These are phyloP conservation scores for Nemania sp. DNA, from an alignment of 2,329 filamentous ascomycete genomes.

Conservation along the genomic window DNA sequence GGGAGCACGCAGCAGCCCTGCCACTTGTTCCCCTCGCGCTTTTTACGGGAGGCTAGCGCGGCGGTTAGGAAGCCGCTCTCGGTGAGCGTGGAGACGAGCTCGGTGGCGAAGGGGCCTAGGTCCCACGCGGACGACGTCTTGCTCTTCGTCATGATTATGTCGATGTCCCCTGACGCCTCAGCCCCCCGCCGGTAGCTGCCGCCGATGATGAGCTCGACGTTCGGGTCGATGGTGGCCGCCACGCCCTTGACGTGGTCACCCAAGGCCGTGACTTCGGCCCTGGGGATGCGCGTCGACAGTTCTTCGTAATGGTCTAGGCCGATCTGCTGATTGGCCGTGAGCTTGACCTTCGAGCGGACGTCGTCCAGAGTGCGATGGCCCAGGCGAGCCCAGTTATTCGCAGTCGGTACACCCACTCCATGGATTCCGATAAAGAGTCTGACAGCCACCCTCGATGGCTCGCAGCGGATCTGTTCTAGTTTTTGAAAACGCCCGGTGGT, in stretches of 20 bases:
- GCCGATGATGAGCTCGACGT: slow-evolving; percentile 72
- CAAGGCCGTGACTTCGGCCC: slow-evolving; percentile 73
- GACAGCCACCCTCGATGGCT: slow-evolving; percentile 68
- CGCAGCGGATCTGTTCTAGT: slow-evolving; percentile 70
- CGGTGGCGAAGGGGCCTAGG: slow-evolving; percentile 65
- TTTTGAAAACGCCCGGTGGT: slow-evolving; percentile 71
- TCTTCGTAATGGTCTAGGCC: slow-evolving; percentile 82
- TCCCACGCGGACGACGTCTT: slow-evolving; percentile 57
- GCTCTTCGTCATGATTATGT: slow-evolving; percentile 78
- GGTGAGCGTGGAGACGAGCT: slow-evolving; percentile 66
- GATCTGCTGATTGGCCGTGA: slow-evolving; percentile 72
- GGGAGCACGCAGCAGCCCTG: slow-evolving; percentile 82
- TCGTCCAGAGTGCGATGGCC: slow-evolving; percentile 78
- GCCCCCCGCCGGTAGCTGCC: slow-evolving; percentile 87
- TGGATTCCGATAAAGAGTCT: slow-evolving; percentile 79
- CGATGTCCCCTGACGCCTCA: slow-evolving; percentile 76
- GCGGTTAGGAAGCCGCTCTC: slow-evolving; percentile 68
- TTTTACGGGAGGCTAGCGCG: slow-evolving; percentile 63
- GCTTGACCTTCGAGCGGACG: slow-evolving; percentile 61
- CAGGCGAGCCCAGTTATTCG: slow-evolving; percentile 74
- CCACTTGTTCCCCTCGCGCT: slow-evolving; percentile 76
- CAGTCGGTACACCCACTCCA: slow-evolving; percentile 72
- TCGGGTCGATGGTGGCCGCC: slow-evolving; percentile 63
- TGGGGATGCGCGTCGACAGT: slow-evolving; percentile 77
- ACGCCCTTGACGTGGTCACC: slow-evolving; percentile 65